Conservation (phyloP, 179 eudicot genomes). For the Drosera spatulata region DNA sequence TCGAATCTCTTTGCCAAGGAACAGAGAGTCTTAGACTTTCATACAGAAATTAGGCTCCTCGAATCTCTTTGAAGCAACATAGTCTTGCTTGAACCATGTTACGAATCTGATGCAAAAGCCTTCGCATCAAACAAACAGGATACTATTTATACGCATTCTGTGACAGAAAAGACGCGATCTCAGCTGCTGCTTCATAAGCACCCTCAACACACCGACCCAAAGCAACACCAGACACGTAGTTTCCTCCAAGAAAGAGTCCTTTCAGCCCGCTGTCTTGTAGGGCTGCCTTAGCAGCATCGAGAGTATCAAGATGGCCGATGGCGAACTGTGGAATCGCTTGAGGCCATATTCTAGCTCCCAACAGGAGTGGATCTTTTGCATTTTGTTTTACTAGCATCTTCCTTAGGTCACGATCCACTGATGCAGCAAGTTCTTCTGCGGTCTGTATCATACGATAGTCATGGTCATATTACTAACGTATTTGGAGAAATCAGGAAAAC, state of each 20-base stretch:
- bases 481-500: background rate
- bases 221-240: slow-evolving; percentile 81
- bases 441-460: slow-evolving; percentile 23
- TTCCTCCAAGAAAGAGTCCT: slow-evolving; percentile 82
- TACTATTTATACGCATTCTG: slow-evolving; percentile 18
- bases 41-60: too few relatives aligned
- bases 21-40: too few relatives aligned
- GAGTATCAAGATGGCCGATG: slow-evolving; percentile 63
- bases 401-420: slow-evolving; percentile 72
- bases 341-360: slow-evolving; percentile 78
- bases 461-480: slow-evolving; percentile 1
- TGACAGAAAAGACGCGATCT: slow-evolving; percentile 43
- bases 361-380: slow-evolving; percentile 49
- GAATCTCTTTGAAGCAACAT: too few relatives aligned
- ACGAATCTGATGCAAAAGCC: too few relatives aligned
- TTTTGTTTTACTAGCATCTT: slow-evolving; percentile 52
- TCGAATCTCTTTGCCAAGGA: too few relatives aligned
- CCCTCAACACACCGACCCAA: slow-evolving; percentile 82
- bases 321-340: slow-evolving; percentile 77
- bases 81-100: too few relatives aligned
- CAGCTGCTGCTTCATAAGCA: slow-evolving; percentile 58
- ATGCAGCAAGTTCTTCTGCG: slow-evolving; percentile 51
- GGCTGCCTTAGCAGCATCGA: slow-evolving; percentile 53
- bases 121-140: background rate
- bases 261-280: slow-evolving; percentile 28